These are phyloP conservation scores for Myxozyma neglecta DNA, from an alignment of 805 yeast genomes.

Conservation along the genomic window DNA sequence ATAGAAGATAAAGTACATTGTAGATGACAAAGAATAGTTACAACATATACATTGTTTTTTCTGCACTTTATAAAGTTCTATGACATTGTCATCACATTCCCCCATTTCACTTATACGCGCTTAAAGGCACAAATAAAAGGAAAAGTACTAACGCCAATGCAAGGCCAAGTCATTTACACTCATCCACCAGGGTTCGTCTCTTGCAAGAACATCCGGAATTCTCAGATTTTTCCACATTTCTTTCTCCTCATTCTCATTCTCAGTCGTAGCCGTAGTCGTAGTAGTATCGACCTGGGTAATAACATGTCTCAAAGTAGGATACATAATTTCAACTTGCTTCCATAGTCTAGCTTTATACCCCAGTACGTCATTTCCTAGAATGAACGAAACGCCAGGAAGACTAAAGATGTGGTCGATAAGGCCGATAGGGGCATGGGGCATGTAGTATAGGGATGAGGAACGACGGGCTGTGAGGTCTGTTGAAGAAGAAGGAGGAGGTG, in stretches of 20 bases:
- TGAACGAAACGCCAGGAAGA: constrained; percentile 16
- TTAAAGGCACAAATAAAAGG: too few relatives aligned
- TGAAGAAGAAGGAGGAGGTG: too few relatives aligned
- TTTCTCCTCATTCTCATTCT: not conserved
- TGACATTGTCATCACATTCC: too few relatives aligned
- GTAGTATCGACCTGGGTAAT: not conserved
- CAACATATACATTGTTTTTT: too few relatives aligned
- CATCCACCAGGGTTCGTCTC: constrained; percentile 30
- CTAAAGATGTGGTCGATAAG: constrained; percentile 34
- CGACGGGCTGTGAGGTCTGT: not conserved
- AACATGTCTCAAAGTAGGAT: not conserved
- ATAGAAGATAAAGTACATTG: too few relatives aligned
- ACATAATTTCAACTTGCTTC: constrained; percentile 16
- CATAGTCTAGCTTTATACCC: constrained; percentile 20
- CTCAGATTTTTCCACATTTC: constrained; percentile 12
- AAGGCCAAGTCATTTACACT: constrained; percentile 30
- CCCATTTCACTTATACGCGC: too few relatives aligned
- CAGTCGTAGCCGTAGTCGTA: not conserved
- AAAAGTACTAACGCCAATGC: constrained; percentile 24
- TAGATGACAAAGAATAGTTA: too few relatives aligned
- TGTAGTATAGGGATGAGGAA: constrained; percentile 49
- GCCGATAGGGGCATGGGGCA: constrained; percentile 73
- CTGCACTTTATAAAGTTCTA: too few relatives aligned
- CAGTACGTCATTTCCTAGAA: constrained; percentile 27
- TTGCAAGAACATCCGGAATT: constrained; percentile 18